Base-by-base conservation (phyloP, 306 rosid genomes). In the Cucumis cinereus region DNA sequence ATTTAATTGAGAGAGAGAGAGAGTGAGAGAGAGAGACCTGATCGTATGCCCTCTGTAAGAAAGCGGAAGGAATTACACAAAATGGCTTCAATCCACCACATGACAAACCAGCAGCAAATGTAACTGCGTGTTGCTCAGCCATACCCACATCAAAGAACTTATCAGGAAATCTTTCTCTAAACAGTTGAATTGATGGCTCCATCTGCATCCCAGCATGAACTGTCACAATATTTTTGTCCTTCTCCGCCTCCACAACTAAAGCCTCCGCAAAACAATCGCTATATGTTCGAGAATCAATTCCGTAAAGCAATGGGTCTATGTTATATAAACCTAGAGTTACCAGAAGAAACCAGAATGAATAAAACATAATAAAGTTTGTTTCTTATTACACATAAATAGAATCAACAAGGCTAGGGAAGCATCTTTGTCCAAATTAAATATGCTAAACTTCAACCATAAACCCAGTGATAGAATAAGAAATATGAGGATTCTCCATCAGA, bases 51-150 rank as follows among this genome's bases (percentile, higher is more conserved):
- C 97, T 90, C 77, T 91, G 97, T 57, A 91, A 83, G 80, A 89
- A 93, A 50, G 96, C 83, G 8, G 98, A 93, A 73, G 98, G 89
- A 75, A 93, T 87, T 73, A 93, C 60, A 84, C 96, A 93, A 82
- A 93, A 93, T 15, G 98, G 97, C 93, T 93, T 93, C 81, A 93
- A 80, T 56, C 98, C 97, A 73, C 97, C 97, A 77, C 98, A 85
- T 24, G 97, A 69, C 86, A 93, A 81, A 77, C 98, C 98, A 75
- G 97, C 91, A 47, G 98, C 88, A 87, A 91, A 93, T 14, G 98
- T 88, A 68, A 93, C 98, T 58, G 98, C 98, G 55, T 93, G 98
- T 81, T 93, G 98, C 87, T 93, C 98, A 6, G 97, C 97, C 90
- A 91, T 86, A 66, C 98, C 97, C 84, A 93, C 86, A 62, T 93